Evolutionary conservation across 805 yeast genomes (phyloP).

Genomic region (Cyberlindnera samutprakarnensis): DNA sequence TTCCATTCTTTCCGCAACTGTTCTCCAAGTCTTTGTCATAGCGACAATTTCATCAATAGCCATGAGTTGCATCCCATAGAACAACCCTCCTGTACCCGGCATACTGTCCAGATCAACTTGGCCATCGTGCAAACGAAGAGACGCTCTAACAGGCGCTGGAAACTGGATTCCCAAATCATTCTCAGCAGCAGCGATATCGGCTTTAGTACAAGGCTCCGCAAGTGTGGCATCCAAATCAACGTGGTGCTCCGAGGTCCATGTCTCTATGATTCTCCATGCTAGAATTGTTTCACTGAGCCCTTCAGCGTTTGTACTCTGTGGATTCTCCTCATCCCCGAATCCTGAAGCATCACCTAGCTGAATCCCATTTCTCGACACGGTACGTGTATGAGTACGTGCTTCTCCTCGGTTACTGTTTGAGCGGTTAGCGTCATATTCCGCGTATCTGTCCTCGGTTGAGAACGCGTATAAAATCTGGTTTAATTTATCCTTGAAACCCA

Average conservation of each 20-base stretch:
- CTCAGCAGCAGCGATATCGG: slow-evolving; percentile 79
- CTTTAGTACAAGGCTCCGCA: slow-evolving; percentile 68
- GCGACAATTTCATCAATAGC: slow-evolving; percentile 74
- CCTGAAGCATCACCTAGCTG: slow-evolving; percentile 22
- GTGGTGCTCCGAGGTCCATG: slow-evolving; percentile 72
- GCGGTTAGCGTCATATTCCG: slow-evolving; percentile 51
- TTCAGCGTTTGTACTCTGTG: slow-evolving; percentile 30
- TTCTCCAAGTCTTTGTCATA: slow-evolving; percentile 82
- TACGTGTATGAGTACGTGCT: slow-evolving; percentile 2
- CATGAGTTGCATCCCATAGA: slow-evolving; percentile 76
- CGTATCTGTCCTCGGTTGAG: slow-evolving; percentile 62
- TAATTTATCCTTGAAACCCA: slow-evolving; percentile 38
- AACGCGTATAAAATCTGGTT: slow-evolving; percentile 57
- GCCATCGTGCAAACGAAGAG: slow-evolving; percentile 81
- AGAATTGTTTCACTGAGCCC: slow-evolving; percentile 70
- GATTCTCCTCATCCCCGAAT: slow-evolving; percentile 29
- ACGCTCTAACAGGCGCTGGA: slow-evolving; percentile 79
- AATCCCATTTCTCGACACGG: slow-evolving; percentile 8
- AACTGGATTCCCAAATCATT: slow-evolving; percentile 65
- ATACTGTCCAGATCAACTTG: slow-evolving; percentile 74
- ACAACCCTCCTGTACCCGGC: slow-evolving; percentile 59
- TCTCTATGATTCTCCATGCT: slow-evolving; percentile 86
- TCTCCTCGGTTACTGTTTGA: slow-evolving; percentile 2
- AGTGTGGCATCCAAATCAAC: slow-evolving; percentile 78
- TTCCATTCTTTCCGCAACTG: slow-evolving; percentile 43